These are phyloP conservation scores for Gonapodya prolifera DNA, from an alignment of 192 early-diverging fungal genomes.

Conservation along the genomic window DNA sequence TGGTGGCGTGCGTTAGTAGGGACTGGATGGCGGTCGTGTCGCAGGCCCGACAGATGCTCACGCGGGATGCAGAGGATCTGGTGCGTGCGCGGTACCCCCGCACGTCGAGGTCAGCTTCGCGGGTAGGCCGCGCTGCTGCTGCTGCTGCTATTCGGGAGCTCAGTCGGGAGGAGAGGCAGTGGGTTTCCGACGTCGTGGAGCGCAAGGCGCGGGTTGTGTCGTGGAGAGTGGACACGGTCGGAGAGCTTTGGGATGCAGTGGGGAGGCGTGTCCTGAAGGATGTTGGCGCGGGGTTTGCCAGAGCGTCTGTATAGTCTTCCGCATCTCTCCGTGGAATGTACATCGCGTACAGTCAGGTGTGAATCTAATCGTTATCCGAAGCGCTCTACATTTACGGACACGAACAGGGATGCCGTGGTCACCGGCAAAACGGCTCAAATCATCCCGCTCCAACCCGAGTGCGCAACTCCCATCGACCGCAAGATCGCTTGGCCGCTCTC, in stretches of 20 bases:
- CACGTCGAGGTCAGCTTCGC: not conserved
- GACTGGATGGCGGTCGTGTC: not conserved
- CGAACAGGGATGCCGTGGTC: too few relatives aligned
- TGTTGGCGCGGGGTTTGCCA: not conserved
- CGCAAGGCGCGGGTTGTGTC: not conserved
- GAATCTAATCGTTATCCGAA: not conserved
- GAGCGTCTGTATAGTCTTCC: not conserved
- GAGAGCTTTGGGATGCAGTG: not conserved
- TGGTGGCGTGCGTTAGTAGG: not conserved
- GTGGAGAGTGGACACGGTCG: not conserved
- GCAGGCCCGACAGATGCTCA: not conserved
- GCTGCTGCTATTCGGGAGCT: not conserved
- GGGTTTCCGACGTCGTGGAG: not conserved
- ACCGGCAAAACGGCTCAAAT: too few relatives aligned
- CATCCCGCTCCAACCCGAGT: too few relatives aligned
- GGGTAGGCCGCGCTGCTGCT: not conserved
- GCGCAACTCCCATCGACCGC: too few relatives aligned
- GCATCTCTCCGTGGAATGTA: not conserved
- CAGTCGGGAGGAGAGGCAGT: not conserved
- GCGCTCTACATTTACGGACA: too few relatives aligned
- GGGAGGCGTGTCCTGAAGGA: not conserved
- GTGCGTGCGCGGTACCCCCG: not conserved
- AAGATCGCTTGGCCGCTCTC: too few relatives aligned
- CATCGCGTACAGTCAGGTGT: not conserved
- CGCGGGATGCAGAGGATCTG: not conserved